A percentile compares a stretch with the other conserved stretches of the same genome.
These are phyloP conservation scores for Linum trigynum DNA, from an alignment of 345 rosid genomes.

Conservation along the genomic window DNA sequence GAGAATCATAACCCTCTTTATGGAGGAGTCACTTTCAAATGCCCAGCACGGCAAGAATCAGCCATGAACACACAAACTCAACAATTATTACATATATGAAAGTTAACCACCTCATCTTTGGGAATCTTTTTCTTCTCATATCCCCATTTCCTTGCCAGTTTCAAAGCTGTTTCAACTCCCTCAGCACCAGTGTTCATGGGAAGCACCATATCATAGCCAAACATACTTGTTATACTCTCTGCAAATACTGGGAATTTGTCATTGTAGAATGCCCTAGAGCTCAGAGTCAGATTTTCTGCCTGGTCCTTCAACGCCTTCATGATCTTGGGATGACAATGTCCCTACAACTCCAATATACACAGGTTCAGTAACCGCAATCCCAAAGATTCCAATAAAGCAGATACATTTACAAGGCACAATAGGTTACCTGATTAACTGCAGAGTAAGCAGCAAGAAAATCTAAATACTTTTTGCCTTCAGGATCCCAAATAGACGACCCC, in stretches of 20 bases:
- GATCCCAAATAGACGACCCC: constrained; percentile 81
- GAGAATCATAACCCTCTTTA: too few relatives aligned
- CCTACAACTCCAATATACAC: constrained; percentile 32
- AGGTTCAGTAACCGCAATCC: neutral
- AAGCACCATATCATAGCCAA: constrained; percentile 92
- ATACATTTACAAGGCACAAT: neutral
- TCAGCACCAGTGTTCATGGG: constrained; percentile 99
- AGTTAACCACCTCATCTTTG: constrained; percentile 51
- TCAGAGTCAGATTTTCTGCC: constrained; percentile 71
- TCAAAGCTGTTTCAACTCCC: constrained; percentile 93
- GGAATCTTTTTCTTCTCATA: constrained; percentile 66
- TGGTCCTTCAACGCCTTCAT: constrained; percentile 71
- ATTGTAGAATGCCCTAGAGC: constrained; percentile 85
- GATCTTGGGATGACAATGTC: constrained; percentile 95
- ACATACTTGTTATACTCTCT: constrained; percentile 63
- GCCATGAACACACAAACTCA: too few relatives aligned
- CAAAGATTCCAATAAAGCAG: neutral
- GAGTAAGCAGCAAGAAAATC: constrained; percentile 94
- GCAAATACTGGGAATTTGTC: constrained; percentile 78
- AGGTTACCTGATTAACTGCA: constrained; percentile 80
- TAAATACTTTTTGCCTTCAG: constrained; percentile 82
- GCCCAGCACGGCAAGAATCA: too few relatives aligned
- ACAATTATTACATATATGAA: too few relatives aligned
- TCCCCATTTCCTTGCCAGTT: constrained; percentile 98
- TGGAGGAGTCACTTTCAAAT: too few relatives aligned